These are phyloP conservation scores for Candida ovalis DNA, from an alignment of 805 yeast genomes.

Conservation along the genomic window DNA sequence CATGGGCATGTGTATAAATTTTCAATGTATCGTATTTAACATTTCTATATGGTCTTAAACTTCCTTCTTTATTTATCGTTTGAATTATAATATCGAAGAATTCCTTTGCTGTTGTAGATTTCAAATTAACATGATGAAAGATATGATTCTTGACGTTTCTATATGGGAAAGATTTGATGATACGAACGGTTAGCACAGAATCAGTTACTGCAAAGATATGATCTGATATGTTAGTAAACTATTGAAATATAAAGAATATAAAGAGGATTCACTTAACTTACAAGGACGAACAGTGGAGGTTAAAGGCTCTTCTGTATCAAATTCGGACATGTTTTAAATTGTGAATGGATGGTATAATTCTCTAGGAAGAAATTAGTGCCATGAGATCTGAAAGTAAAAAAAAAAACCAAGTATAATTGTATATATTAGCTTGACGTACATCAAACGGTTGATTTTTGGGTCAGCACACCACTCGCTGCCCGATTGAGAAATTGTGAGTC, in stretches of 20 bases:
- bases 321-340: slow-evolving; percentile 11
- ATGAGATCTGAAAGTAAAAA: too few species aligned
- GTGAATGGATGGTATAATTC: neutral
- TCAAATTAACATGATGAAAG: slow-evolving; percentile 65
- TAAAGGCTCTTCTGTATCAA: slow-evolving; percentile 62
- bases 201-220: slow-evolving; percentile 39
- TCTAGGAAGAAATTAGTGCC: neutral
- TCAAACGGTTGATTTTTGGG: too few species aligned
- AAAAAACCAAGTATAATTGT: too few species aligned
- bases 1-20: slow-evolving; percentile 92
- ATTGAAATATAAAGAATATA: neutral
- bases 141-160: slow-evolving; percentile 80
- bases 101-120: slow-evolving; percentile 59
- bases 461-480: too few species aligned
- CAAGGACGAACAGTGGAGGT: slow-evolving; percentile 74
- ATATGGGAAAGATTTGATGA: slow-evolving; percentile 88
- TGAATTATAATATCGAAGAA: slow-evolving; percentile 50
- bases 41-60: slow-evolving; percentile 77
- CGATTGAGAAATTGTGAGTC: too few species aligned
- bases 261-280: slow-evolving; percentile 24
- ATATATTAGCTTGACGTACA: too few species aligned
- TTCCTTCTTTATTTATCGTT: slow-evolving; percentile 51
- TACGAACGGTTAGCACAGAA: slow-evolving; percentile 78
- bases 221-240: slow-evolving; percentile 2
- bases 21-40: slow-evolving; percentile 73